Evolutionary conservation across 78 protist species (phyloP).

Genomic region (Dictyostelium discoideum): DNA sequence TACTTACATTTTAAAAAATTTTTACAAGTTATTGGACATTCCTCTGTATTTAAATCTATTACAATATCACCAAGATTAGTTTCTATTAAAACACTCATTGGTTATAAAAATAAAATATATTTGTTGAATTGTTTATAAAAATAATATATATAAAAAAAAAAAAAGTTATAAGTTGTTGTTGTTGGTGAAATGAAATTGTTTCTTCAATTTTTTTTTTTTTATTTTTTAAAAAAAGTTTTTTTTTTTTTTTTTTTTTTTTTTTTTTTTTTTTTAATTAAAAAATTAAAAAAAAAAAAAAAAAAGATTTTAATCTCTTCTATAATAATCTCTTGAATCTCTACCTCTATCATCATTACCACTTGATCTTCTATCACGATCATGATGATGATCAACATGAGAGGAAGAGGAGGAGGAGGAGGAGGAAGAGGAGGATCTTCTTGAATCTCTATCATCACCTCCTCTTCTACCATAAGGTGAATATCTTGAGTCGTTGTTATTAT

Average conservation of each 20-base stretch:
- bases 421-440: not conserved
- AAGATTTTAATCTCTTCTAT: not conserved
- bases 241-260: not conserved
- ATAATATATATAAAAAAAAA: no score
- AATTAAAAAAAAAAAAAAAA: no score
- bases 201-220: no score
- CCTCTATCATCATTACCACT: conserved; percentile 23
- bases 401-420: not conserved
- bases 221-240: not conserved
- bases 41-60: conserved; percentile 93
- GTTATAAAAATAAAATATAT: no score
- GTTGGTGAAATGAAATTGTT: not conserved
- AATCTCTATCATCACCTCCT: conserved; percentile 30
- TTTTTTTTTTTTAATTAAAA: not conserved
- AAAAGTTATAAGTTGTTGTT: no score
- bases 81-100: conserved; percentile 94
- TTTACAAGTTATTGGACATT: conserved; percentile 89
- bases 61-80: conserved; percentile 97
- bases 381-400: not conserved
- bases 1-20: conserved; percentile 95
- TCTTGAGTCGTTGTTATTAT: not conserved
- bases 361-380: not conserved
- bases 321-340: not conserved
- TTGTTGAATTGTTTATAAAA: no score
- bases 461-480: conserved; percentile 27